Evolutionary conservation across 768 basidiomycete species (phyloP).

Genomic region (Boletus sp.): DNA sequence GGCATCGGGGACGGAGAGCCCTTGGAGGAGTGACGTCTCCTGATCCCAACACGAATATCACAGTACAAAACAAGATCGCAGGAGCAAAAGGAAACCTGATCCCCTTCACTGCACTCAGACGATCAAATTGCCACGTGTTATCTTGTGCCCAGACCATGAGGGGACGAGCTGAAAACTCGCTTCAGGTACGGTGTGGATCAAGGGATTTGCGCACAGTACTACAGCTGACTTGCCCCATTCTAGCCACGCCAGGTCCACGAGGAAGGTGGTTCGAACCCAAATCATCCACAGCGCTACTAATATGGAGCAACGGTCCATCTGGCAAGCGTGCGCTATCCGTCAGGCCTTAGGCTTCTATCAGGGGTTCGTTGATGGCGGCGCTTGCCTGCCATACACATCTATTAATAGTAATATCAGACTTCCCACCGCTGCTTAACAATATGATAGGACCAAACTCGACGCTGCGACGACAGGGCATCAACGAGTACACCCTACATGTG

Average conservation of each 20-base stretch:
- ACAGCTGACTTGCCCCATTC: neutral
- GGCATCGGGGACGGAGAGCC: neutral
- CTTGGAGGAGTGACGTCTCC: neutral
- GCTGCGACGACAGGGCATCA: neutral
- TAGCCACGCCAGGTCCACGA: neutral
- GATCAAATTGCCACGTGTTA: neutral
- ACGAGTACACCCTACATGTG: neutral
- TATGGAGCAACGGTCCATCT: neutral
- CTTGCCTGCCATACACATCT: neutral
- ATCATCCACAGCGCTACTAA: neutral
- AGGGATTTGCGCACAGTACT: neutral
- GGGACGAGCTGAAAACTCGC: slow-evolving; percentile 5
- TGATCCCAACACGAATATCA: neutral
- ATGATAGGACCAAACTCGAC: neutral
- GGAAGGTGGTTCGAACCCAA: neutral
- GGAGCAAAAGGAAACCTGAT: neutral
- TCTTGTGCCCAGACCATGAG: neutral
- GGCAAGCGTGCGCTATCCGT: neutral
- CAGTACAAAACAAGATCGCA: neutral
- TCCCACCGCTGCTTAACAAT: neutral
- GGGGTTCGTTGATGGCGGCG: slow-evolving; percentile 11
- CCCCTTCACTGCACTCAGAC: neutral
- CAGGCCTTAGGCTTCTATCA: slow-evolving; percentile 10
- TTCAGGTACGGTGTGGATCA: slow-evolving; percentile 8
- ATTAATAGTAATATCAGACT: neutral